Evolutionary conservation across 805 yeast species (phyloP).

Genomic region (Candida vartiovaarae): DNA sequence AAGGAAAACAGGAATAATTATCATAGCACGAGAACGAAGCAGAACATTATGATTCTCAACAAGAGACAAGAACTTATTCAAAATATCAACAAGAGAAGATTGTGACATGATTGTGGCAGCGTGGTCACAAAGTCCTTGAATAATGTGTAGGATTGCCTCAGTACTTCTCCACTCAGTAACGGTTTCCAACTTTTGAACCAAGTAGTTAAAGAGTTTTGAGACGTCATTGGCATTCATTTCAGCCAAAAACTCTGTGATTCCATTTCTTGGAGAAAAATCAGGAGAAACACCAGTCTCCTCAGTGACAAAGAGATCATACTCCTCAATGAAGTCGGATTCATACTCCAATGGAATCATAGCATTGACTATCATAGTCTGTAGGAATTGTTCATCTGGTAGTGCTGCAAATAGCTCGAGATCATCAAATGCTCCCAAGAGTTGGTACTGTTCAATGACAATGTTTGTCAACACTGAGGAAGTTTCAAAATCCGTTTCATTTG

Average conservation of each 20-base stretch:
- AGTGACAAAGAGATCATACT: constrained; percentile 64
- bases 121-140: constrained; percentile 35
- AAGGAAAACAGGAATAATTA: constrained; percentile 50
- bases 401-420: constrained; percentile 4
- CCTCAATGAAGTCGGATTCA: constrained; percentile 44
- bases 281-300: constrained; percentile 66
- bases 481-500: constrained; percentile 14
- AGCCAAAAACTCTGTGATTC: constrained; percentile 48
- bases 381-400: neutral
- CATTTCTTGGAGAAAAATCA: constrained; percentile 49
- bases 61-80: constrained; percentile 7
- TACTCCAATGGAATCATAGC: constrained; percentile 24
- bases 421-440: constrained; percentile 23
- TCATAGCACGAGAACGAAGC: constrained; percentile 40
- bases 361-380: constrained; percentile 12
- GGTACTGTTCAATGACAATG: constrained; percentile 28
- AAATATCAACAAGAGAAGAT: constrained; percentile 10
- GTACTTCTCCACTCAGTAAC: constrained; percentile 34
- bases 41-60: constrained; percentile 26
- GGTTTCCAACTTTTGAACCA: constrained; percentile 2
- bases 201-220: constrained; percentile 8
- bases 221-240: constrained; percentile 41
- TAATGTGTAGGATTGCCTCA: constrained; percentile 47
- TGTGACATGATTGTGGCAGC: constrained; percentile 26
- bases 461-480: constrained; percentile 13